Evolutionary conservation across 2,329 filamentous ascomycete genomes (phyloP).

Genomic region (Cytospora paraplurivora): DNA sequence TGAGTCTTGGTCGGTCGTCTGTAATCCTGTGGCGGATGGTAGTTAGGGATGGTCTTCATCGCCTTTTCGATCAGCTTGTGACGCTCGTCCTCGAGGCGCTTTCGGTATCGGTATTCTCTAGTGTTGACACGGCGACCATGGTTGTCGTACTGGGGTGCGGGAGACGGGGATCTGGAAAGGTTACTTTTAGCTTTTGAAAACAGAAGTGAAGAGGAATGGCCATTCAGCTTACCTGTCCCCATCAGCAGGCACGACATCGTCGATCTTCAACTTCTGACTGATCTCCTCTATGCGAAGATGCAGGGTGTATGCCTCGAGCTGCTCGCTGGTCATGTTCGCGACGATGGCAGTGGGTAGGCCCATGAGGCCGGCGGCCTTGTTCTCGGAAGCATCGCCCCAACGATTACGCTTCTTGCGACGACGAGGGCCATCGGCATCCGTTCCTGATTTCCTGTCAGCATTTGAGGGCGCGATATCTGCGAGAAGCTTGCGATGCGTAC

Average conservation of each 20-base stretch:
- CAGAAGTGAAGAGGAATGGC: constrained; percentile 1
- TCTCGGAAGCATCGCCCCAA: constrained; percentile 96
- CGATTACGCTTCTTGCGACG: constrained; percentile 98
- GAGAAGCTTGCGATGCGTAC: constrained; percentile 48
- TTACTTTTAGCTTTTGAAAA: constrained; percentile 28
- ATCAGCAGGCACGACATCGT: constrained; percentile 96
- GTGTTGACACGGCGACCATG: constrained; percentile 99
- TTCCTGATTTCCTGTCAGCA: constrained; percentile 42
- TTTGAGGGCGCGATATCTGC: neutral
- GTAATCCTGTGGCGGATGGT: constrained; percentile 97
- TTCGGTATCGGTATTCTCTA: constrained; percentile 96
- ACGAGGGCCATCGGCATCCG: constrained; percentile 72
- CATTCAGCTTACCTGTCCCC: constrained; percentile 76
- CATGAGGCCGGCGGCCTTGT: constrained; percentile 98
- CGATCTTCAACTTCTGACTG: constrained; percentile 97
- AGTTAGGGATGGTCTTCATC: constrained; percentile 99
- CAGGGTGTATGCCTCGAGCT: constrained; percentile 94
- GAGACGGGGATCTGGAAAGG: constrained; percentile 79
- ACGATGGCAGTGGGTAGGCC: constrained; percentile 94
- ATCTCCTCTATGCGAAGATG: constrained; percentile 99
- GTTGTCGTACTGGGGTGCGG: constrained; percentile 97
- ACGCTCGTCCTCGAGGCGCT: constrained; percentile 96
- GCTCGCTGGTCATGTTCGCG: constrained; percentile 97
- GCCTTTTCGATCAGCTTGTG: constrained; percentile 99
- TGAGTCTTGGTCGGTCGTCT: constrained; percentile 99